Evolutionary conservation across 768 basidiomycete genomes (phyloP).

Genomic region (Phaeotremella fagi): DNA sequence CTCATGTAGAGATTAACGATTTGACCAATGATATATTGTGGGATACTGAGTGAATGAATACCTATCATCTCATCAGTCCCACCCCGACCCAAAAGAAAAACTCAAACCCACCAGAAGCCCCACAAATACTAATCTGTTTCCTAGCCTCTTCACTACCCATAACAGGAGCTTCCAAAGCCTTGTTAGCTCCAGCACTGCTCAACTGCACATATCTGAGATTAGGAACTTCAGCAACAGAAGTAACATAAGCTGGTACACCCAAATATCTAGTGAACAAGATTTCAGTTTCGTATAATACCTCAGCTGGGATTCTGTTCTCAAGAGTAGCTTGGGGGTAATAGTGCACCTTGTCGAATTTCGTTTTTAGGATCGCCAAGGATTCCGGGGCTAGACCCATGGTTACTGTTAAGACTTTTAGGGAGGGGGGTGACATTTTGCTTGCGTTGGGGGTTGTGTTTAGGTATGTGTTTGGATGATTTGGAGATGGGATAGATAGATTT

Average conservation of each 20-base stretch:
- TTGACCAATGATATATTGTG: constrained; percentile 37
- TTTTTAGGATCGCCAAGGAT: constrained; percentile 12
- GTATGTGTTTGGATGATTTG: too few species aligned
- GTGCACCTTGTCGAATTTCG: constrained; percentile 32
- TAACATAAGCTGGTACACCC: constrained; percentile 24
- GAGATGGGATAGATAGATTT: too few species aligned
- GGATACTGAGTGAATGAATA: constrained; percentile 43
- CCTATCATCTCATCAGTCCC: constrained; percentile 15
- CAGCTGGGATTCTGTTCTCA: constrained; percentile 1
- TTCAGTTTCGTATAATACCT: constrained; percentile 23
- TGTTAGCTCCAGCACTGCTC: constrained; percentile 31
- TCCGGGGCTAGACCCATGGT: constrained; percentile 12
- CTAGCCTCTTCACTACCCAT: constrained; percentile 17
- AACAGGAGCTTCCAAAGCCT: constrained; percentile 15
- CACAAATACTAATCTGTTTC: constrained; percentile 26
- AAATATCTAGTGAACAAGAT: constrained; percentile 25
- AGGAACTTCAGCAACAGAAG: constrained; percentile 16
- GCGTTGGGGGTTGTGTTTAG: not conserved
- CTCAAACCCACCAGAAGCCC: constrained; percentile 21
- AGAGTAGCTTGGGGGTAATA: constrained; percentile 18
- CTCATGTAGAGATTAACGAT: constrained; percentile 29
- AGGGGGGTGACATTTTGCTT: constrained; percentile 1
- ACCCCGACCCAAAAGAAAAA: not conserved
- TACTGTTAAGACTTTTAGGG: constrained; percentile 6
- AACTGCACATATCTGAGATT: constrained; percentile 34